Conservation (phyloP, 2,329 filamentous ascomycete species). For the Aspergillus brasiliensis region DNA sequence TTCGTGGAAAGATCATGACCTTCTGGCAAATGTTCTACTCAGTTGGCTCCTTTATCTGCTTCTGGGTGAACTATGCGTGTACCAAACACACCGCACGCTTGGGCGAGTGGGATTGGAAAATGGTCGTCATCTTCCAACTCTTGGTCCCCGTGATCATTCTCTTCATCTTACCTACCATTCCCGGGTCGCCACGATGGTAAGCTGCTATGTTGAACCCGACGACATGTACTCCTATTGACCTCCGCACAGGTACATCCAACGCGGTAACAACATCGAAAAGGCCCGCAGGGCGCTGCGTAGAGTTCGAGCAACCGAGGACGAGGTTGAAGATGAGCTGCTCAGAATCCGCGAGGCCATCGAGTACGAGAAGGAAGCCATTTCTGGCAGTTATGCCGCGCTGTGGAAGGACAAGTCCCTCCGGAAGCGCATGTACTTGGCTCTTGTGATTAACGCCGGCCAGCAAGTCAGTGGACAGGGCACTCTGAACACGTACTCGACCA, state of each 20-base stretch:
- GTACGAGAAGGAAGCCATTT: slow-evolving; percentile 71
- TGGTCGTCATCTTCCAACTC: slow-evolving; percentile 73
- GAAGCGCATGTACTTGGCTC: slow-evolving; percentile 66
- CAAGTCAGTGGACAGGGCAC: slow-evolving; percentile 73
- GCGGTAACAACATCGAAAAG: slow-evolving; percentile 60
- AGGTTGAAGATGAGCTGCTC: slow-evolving; percentile 67
- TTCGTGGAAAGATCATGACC: slow-evolving; percentile 68
- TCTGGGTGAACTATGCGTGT: slow-evolving; percentile 67
- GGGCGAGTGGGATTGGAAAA: slow-evolving; percentile 73
- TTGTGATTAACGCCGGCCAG: slow-evolving; percentile 70
- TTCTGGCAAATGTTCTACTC: slow-evolving; percentile 71
- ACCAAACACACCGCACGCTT: slow-evolving; percentile 57
- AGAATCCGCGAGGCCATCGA: slow-evolving; percentile 69
- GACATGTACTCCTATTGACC: background rate
- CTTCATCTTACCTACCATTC: slow-evolving; percentile 63
- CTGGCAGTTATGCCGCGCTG: slow-evolving; percentile 63
- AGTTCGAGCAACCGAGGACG: slow-evolving; percentile 65
- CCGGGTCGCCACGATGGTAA: slow-evolving; percentile 68
- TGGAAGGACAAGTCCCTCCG: slow-evolving; percentile 71
- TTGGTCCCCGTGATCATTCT: slow-evolving; percentile 67
- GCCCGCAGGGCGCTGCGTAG: slow-evolving; percentile 60
- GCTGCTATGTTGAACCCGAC: background rate
- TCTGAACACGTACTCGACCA: slow-evolving; percentile 72
- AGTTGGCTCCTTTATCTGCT: slow-evolving; percentile 66
- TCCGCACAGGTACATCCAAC: slow-evolving; percentile 52